phyloP scores from a whole-genome alignment of 2,329 filamentous ascomycete genomes.

The Triangularia verruculosa region DNA sequence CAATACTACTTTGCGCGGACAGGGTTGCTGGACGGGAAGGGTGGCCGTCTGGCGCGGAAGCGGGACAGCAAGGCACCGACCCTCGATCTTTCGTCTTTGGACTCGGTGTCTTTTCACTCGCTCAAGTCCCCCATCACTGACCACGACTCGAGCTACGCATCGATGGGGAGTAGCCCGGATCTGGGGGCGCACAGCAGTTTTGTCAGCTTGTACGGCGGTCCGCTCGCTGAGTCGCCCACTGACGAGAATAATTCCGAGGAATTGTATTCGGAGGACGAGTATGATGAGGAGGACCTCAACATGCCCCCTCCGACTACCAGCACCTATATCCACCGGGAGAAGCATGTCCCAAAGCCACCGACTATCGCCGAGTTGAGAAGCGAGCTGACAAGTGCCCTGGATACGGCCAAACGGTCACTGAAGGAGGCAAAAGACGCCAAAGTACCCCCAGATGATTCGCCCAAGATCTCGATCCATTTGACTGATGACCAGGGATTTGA shows the following conservation, averaged over 20 bases:
- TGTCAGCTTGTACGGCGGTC: conserved; percentile 32
- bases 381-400: conserved; percentile 64
- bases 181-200: conserved; percentile 40
- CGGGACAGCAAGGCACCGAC: conserved; percentile 53
- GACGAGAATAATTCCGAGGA: conserved; percentile 40
- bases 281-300: conserved; percentile 64
- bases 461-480: conserved; percentile 16
- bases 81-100: conserved; percentile 56
- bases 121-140: conserved; percentile 42
- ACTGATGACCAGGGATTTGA: conserved; percentile 11
- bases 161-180: conserved; percentile 59
- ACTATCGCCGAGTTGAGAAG: conserved; percentile 73
- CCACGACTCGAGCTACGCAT: conserved; percentile 58
- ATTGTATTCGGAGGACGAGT: conserved; percentile 55
- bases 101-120: conserved; percentile 39
- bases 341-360: conserved; percentile 78
- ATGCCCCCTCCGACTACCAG: conserved; percentile 97
- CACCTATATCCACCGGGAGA: conserved; percentile 85
- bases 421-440: conserved; percentile 51
- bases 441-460: conserved; percentile 28
- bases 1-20: conserved; percentile 98
- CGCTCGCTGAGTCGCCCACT: conserved; percentile 47
- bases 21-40: conserved; percentile 88
- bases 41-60: conserved; percentile 76
- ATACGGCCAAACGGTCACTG: conserved; percentile 66